phyloP scores from a whole-genome alignment of 345 rosid genomes.

The Luvunga scandens region DNA sequence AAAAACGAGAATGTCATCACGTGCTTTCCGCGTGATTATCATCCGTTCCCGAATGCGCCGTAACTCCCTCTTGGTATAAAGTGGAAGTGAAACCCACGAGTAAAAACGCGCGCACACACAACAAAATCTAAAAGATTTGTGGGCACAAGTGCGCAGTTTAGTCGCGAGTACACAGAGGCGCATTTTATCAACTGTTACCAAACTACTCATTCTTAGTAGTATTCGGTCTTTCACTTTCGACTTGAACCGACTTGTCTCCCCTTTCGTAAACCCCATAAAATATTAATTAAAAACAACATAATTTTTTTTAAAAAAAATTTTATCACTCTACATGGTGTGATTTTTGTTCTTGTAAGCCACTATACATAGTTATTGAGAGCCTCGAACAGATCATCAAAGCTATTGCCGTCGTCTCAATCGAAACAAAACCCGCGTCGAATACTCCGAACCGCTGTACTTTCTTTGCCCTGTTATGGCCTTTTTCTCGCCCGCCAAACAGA shows the following conservation, averaged over 20 bases:
- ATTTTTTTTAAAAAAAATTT: background rate
- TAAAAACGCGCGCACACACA: background rate
- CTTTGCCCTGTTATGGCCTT: background rate
- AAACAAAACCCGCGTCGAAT: conserved; percentile 15
- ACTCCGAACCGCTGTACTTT: conserved; percentile 9
- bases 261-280: background rate
- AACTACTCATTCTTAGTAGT: background rate
- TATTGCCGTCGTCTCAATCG: conserved; percentile 30
- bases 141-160: background rate
- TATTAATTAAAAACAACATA: background rate
- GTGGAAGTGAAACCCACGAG: background rate
- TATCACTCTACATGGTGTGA: background rate
- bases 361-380: background rate
- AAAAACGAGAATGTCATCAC: background rate
- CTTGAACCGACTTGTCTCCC: background rate
- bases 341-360: background rate
- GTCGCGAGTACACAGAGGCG: background rate
- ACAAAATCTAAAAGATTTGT: background rate
- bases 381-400: conserved; percentile 29
- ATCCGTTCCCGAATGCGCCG: background rate
- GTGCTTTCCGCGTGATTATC: background rate
- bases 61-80: background rate
- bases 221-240: background rate
- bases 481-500: conserved; percentile 24
- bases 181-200: background rate